A percentile compares a stretch with the other conserved stretches of the same genome.
Conservation (phyloP, 257 asterid species). For the Vinca minor region DNA sequence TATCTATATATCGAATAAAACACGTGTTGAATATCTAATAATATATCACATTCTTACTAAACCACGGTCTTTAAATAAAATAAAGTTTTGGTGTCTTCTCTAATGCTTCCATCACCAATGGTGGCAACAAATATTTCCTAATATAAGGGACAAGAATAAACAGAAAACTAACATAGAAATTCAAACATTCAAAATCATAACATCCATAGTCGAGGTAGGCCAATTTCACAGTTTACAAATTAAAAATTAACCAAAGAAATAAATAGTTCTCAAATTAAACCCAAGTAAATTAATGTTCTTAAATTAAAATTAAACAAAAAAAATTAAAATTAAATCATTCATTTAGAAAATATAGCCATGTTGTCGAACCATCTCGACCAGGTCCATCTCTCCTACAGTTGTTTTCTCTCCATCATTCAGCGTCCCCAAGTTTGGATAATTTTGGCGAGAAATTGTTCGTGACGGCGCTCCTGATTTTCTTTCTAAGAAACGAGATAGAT, state of each 20-base stretch:
- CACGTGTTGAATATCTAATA: background rate
- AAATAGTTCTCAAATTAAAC: no score
- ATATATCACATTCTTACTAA: background rate
- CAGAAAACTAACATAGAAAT: slow-evolving; percentile 16
- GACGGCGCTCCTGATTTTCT: no score
- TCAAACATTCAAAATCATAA: background rate
- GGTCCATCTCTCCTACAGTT: slow-evolving; percentile 19
- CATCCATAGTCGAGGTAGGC: background rate
- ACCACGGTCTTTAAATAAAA: no score
- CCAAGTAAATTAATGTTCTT: no score
- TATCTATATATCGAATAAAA: no score
- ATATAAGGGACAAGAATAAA: background rate
- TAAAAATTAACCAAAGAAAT: background rate
- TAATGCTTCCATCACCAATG: slow-evolving; percentile 3
- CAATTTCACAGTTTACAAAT: background rate
- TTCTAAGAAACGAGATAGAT: no score
- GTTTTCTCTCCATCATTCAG: slow-evolving; percentile 13
- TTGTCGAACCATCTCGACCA: slow-evolving; percentile 28
- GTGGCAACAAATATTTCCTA: background rate
- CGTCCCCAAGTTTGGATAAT: no score
- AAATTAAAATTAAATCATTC: no score
- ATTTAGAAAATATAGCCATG: no score
- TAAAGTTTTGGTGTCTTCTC: background rate
- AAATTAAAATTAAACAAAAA: no score
- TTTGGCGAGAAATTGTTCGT: no score